Evolutionary conservation across 2,329 filamentous ascomycete genomes (phyloP).

Genomic region (Aspergillus sp.): DNA sequence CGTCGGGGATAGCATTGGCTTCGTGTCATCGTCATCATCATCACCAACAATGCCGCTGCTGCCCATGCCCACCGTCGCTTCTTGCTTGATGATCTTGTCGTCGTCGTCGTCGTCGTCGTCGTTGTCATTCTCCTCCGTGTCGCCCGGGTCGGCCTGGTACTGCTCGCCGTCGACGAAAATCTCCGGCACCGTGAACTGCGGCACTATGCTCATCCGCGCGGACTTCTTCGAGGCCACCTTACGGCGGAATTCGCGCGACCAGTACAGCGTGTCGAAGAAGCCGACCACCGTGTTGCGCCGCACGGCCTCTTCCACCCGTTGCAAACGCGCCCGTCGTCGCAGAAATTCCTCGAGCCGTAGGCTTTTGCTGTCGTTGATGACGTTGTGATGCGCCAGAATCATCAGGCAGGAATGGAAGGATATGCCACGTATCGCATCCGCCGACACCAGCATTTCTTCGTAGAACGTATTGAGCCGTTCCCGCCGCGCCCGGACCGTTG

Average conservation of each 20-base stretch:
- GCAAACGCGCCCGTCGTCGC: slow-evolving; percentile 76
- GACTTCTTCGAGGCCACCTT: slow-evolving; percentile 63
- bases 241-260: slow-evolving; percentile 72
- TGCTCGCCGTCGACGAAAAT: slow-evolving; percentile 70
- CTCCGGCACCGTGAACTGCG: slow-evolving; percentile 76
- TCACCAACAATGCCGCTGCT: not conserved
- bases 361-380: slow-evolving; percentile 96
- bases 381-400: slow-evolving; percentile 96
- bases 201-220: slow-evolving; percentile 68
- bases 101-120: no score
- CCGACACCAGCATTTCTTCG: slow-evolving; percentile 89
- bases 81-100: no score
- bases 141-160: slow-evolving; percentile 43
- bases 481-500: slow-evolving; percentile 65
- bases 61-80: slow-evolving; percentile 1
- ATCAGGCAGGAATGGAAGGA: slow-evolving; percentile 87
- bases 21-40: slow-evolving; percentile 12
- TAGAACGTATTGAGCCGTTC: slow-evolving; percentile 88
- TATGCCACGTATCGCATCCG: slow-evolving; percentile 81
- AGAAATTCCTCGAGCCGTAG: slow-evolving; percentile 90
- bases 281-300: slow-evolving; percentile 81
- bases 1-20: slow-evolving; percentile 28
- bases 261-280: slow-evolving; percentile 91
- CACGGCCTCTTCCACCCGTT: slow-evolving; percentile 91
- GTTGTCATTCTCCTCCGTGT: slow-evolving; percentile 3